Evolutionary conservation across 768 basidiomycete genomes (phyloP), one percentile per base, ranked within the genome.

Genomic region (Auriscalpium microsporum): DNA sequence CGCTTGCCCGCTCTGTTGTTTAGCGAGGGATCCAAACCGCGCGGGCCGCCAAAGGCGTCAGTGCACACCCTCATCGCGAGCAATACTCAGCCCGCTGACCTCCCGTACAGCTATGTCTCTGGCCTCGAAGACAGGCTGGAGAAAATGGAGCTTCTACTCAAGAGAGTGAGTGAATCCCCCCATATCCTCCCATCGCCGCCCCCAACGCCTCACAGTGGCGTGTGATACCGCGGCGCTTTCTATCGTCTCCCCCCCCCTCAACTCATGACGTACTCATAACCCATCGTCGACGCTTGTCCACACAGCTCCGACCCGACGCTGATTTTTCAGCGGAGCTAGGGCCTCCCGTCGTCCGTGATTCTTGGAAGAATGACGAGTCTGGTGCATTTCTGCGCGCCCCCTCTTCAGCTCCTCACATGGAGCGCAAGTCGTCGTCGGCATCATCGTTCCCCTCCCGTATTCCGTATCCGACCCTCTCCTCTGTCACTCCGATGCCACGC

Each of bases 271-370:
- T 45, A 23, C 48, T 49, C 34, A 47, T 53, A 37, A 38, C 21
- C 23, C 33, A 34, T 50, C 50, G 14, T 49, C 11, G 40, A 10
- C 28, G 13, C 45, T 23, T 28, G n/a, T 36, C 17, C 40, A 47
- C 47, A 60, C 62, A 88, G 86, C 72, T 87, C 60, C 76, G 74
- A 33, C 87, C 86, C 34, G 78, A 79, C 57, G 65, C 69, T 46
- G 82, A 87, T 64, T 83, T 86, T 64, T 75, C 79, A 36, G 68
- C 75, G 19, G 79, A 84, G 58, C 72, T 89, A 48, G 86, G 86
- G 0, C 80, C 82, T 8, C 78, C 78, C 1, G 69, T 88, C 9
- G 37, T 79, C 47, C 79, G 84, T 38, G 84, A 76, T 59, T 85
- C 84, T 5, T 88, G 86, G 86, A 86, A 68, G 61, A 55, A 56